Evolutionary conservation across 1,284 basidiomycete genomes (phyloP), one percentile per base, ranked within the genome.

Genomic region (Malassezia psittaci): DNA sequence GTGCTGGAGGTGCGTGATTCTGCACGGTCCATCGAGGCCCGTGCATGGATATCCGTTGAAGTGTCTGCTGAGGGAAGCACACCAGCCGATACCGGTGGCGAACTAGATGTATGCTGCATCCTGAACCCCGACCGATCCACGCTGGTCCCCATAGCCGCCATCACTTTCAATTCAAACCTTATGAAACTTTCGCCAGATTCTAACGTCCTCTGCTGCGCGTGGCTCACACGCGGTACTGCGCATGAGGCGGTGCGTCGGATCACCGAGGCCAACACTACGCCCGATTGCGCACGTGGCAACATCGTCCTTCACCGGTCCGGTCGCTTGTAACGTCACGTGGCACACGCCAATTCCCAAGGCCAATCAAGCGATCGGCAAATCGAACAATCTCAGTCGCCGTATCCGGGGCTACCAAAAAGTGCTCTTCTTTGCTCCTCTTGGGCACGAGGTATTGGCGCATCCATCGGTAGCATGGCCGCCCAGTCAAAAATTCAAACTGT

Each of bases 1-100:
- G 51, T 48, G 36, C 45, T 53, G 9, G 56, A 52, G 29, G 33
- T 32, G 19, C 47, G 54, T 19, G 54, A 56, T 12, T 45, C 48
- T 15, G 53, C 41, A 21, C 53, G 53, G 29, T 56, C 54, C 9
- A 46, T 45, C 24, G 54, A 56, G 15, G 24, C 24, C 24, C 24
- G 24, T 29, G 24, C 24, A 7, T 29, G 24, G 24, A 29, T 29
- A 29, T 29, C 24, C 7, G 24, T 29, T 3, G 24, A 37, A 10
- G 48, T 49, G 48, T n/a, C n/a, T 46, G 24, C 13, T 48, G 39
- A 16, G 19, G 13, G 18, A 7, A 33, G 7, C 7, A 29, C 24
- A 3, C 24, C 24, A 29, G 24, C 24, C 3, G 24, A 29, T 29
- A 29, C 24, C 24, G 24, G 24, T 3, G 24, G 24, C 24, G 24